phyloP scores from a whole-genome alignment of 768 basidiomycete species.

The Sporobolomyces pararoseus region DNA sequence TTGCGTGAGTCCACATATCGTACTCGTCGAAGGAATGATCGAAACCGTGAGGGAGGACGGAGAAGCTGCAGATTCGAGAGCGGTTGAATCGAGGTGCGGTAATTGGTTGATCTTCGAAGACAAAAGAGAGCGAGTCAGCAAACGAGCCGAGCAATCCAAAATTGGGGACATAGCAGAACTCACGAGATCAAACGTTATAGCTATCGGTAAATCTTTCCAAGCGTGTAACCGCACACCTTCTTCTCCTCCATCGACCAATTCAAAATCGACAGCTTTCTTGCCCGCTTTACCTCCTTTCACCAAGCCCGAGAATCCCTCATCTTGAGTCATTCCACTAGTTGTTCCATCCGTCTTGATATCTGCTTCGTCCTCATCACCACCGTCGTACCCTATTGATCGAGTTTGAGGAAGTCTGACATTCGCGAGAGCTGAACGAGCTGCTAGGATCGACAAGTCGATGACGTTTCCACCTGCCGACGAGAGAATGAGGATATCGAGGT shows the following conservation, averaged over 20 bases:
- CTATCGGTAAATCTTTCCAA: constrained; percentile 67
- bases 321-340: constrained; percentile 40
- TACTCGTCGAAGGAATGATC: constrained; percentile 41
- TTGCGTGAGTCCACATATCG: constrained; percentile 63
- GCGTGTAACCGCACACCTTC: constrained; percentile 67
- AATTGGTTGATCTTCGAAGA: constrained; percentile 56
- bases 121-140: no score
- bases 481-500: constrained; percentile 70
- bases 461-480: constrained; percentile 50
- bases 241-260: constrained; percentile 71
- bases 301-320: constrained; percentile 59
- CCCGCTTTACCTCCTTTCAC: constrained; percentile 56
- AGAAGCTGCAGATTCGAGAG: constrained; percentile 66
- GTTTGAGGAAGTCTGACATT: constrained; percentile 76
- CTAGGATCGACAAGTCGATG: constrained; percentile 73
- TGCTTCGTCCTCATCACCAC: constrained; percentile 47
- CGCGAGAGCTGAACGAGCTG: constrained; percentile 72
- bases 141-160: not conserved
- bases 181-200: constrained; percentile 73
- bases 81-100: constrained; percentile 71
- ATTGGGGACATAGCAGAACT: constrained; percentile 44
- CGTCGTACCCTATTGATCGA: constrained; percentile 65
- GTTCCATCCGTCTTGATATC: not conserved
- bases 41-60: constrained; percentile 60
- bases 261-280: constrained; percentile 66